phyloP scores from a whole-genome alignment of 2,329 filamentous ascomycete genomes.

The Teratosphaeria zuluensis region DNA sequence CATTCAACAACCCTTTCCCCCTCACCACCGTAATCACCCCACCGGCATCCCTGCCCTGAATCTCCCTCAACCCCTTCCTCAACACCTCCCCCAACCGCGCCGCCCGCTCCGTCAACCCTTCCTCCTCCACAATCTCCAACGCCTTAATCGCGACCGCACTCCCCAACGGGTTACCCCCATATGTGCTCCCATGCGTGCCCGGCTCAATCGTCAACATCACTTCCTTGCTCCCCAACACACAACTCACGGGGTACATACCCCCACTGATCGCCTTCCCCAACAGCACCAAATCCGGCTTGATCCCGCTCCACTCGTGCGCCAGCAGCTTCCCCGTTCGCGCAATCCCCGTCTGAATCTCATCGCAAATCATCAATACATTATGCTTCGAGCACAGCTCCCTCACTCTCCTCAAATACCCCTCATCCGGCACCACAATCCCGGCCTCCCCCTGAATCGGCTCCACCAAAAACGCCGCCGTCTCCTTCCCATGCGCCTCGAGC shows the following conservation, averaged over 20 bases:
- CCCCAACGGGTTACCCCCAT: slow-evolving; percentile 90
- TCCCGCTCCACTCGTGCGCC: slow-evolving; percentile 86
- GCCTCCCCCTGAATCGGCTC: slow-evolving; percentile 98
- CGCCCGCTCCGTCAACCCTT: slow-evolving; percentile 74
- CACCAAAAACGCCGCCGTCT: slow-evolving; percentile 85
- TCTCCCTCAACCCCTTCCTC: slow-evolving; percentile 63
- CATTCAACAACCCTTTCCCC: slow-evolving; percentile 90
- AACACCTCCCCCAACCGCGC: slow-evolving; percentile 74
- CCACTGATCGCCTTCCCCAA: slow-evolving; percentile 97
- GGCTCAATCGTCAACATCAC: slow-evolving; percentile 94
- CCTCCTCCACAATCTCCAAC: slow-evolving; percentile 86
- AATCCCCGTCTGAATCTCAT: slow-evolving; percentile 98
- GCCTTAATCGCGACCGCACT: slow-evolving; percentile 94
- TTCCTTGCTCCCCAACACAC: slow-evolving; percentile 77
- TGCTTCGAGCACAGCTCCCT: slow-evolving; percentile 84
- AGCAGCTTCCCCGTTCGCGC: slow-evolving; percentile 89
- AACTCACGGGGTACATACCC: slow-evolving; percentile 98
- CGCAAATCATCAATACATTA: slow-evolving; percentile 91
- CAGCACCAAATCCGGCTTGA: slow-evolving; percentile 90
- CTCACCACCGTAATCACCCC: slow-evolving; percentile 67
- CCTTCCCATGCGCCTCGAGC: slow-evolving; percentile 68
- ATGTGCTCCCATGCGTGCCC: slow-evolving; percentile 96
- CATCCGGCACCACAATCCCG: slow-evolving; percentile 88
- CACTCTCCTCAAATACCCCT: slow-evolving; percentile 73
- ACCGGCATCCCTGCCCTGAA: slow-evolving; percentile 57